phyloP scores from a whole-genome alignment of 257 asterid species.

The Paraleonurus japonicus region DNA sequence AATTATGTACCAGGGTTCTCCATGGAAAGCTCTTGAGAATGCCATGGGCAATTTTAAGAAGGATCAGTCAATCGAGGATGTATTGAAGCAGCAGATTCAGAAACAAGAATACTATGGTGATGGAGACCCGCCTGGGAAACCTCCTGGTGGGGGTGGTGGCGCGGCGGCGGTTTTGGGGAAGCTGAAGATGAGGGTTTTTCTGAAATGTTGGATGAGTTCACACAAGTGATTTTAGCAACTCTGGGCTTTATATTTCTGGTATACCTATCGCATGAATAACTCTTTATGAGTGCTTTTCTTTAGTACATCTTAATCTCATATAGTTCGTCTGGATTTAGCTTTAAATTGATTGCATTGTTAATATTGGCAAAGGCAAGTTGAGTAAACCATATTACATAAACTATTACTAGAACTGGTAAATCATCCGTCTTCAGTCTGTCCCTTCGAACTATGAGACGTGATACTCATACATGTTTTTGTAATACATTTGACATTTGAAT shows the following conservation, averaged over 20 bases:
- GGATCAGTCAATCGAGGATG: conserved; percentile 60
- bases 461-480: no score
- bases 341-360: neutral
- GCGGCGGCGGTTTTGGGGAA: conserved; percentile 48
- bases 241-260: conserved; percentile 65
- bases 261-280: conserved; percentile 18
- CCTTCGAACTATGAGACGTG: neutral
- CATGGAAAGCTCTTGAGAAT: conserved; percentile 64
- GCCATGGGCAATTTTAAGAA: conserved; percentile 56
- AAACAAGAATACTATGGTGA: conserved; percentile 64
- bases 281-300: neutral
- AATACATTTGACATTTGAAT: no score
- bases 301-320: neutral
- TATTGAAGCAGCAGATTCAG: conserved; percentile 69
- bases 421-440: neutral
- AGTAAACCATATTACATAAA: neutral
- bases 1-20: conserved; percentile 51
- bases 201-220: conserved; percentile 49
- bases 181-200: conserved; percentile 41
- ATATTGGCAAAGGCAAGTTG: neutral
- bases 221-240: conserved; percentile 57
- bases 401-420: neutral
- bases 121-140: conserved; percentile 54
- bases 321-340: neutral
- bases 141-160: conserved; percentile 47